Base-by-base conservation (phyloP, 1,284 basidiomycete species). In the Rhizoctonia solani region DNA sequence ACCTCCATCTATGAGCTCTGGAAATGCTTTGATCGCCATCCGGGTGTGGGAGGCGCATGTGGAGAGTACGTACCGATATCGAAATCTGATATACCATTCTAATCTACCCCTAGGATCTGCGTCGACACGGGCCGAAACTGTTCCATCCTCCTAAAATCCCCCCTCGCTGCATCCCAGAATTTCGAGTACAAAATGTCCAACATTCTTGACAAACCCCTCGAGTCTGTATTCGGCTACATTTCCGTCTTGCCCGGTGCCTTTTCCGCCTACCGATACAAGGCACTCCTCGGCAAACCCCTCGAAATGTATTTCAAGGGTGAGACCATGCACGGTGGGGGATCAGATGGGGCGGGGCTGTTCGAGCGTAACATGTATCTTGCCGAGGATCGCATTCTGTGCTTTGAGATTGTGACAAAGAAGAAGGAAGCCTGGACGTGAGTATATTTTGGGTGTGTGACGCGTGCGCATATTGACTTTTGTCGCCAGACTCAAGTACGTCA, bases 321-420 rank as follows among this genome's bases (percentile, higher is more conserved):
- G 76, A 81, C 85, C n/a, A 89, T 94, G 89, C 92, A 90, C 72
- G 86, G 85, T 25, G 61, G 47, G 6, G 82, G 84, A 16, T 72
- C 75, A 34, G 82, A 79, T 68, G 78, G 79, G 46, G 89, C 89
- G 37, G 88, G 88, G 29, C 78, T 92, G n/a, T 91, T 92, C 72
- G 88, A 77, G 81, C 39, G 67, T 78, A 72, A 54, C n/a, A 68
- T 69, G 23, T 69, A 50, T 42, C 85, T 93, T 69, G 92, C 92
- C 23, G 92, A 91, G 75, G 95, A 98, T 80, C 92, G 96, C 74
- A 98, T 98, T 71, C 80, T 97, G 49, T 98, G 95, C 78, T 99
- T 97, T 78, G 96, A 98, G 79, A 92, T 99, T 56, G 93, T 98
- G 55, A 95, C 95, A 3, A 98, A 98, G 82, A 90, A 90, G 75